Evolutionary conservation across 768 basidiomycete species (phyloP).

Genomic region (Strobilomyces dryophilus): DNA sequence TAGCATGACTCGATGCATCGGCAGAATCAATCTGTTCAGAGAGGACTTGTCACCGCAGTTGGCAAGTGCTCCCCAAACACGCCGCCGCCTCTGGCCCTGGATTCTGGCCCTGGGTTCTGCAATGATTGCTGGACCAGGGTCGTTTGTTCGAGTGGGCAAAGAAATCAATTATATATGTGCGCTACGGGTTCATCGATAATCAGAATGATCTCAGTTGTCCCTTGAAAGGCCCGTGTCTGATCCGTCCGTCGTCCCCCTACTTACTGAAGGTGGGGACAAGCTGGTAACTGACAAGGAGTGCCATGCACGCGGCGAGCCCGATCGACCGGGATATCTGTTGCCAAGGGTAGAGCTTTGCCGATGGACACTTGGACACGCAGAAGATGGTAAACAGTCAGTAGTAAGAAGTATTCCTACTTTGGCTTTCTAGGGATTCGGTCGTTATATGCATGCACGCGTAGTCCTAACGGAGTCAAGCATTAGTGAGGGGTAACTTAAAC

Average conservation of each 20-base stretch:
- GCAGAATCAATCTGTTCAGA: constrained; percentile 2
- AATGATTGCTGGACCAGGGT: neutral
- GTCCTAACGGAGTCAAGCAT: neutral
- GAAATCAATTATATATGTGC: neutral
- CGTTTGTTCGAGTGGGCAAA: neutral
- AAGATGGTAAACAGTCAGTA: neutral
- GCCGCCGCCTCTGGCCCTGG: neutral
- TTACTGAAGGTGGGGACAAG: too few species aligned
- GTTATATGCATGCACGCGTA: neutral
- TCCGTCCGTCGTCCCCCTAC: neutral
- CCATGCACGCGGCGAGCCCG: neutral
- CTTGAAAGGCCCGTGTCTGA: neutral
- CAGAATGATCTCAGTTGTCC: neutral
- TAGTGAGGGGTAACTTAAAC: neutral
- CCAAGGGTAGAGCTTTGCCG: neutral
- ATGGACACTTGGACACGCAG: neutral
- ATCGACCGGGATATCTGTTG: too few species aligned
- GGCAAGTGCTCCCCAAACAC: constrained; percentile 9
- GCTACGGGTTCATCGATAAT: constrained; percentile 5
- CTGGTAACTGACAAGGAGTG: neutral
- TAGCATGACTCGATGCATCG: too few species aligned
- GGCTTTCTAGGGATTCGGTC: neutral
- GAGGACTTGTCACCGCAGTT: neutral
- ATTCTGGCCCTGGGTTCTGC: neutral
- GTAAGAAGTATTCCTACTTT: neutral